These are phyloP conservation scores for Pythium phragmitis DNA, from an alignment of 352 stramenopile genomes.

Conservation along the genomic window DNA sequence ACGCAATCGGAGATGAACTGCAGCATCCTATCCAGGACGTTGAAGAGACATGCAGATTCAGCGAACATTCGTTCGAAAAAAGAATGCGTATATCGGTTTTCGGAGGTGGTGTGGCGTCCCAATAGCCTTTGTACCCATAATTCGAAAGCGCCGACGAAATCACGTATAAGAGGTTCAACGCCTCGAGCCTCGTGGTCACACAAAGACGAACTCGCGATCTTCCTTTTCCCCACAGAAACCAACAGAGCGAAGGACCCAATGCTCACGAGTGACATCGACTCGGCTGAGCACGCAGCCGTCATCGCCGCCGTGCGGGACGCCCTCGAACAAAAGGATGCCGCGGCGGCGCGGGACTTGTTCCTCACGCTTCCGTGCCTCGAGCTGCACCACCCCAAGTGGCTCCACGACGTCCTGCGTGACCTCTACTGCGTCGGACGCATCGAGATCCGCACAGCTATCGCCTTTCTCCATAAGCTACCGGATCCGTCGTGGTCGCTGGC, in stretches of 20 bases:
- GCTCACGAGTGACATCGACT: not conserved
- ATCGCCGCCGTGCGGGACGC: conserved; percentile 3
- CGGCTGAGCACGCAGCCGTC: not conserved
- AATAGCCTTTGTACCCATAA: not conserved
- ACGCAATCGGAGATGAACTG: too few relatives aligned
- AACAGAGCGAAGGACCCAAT: not conserved
- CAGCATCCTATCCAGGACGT: too few relatives aligned
- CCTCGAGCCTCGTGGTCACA: too few relatives aligned
- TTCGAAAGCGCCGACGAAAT: not conserved
- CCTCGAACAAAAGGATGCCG: not conserved
- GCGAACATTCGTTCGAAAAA: too few relatives aligned
- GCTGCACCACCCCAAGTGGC: conserved; percentile 1
- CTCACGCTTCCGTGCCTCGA: not conserved
- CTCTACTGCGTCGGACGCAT: not conserved
- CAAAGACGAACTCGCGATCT: not conserved
- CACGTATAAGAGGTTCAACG: not conserved
- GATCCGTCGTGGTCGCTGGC: conserved; percentile 1
- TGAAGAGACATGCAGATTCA: too few relatives aligned
- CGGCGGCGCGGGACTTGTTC: not conserved
- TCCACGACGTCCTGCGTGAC: not conserved
- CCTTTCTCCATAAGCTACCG: not conserved
- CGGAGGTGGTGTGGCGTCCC: not conserved
- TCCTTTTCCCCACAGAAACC: not conserved
- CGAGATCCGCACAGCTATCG: not conserved
- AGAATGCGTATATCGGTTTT: not conserved